Evolutionary conservation across 83 land plant species (phyloP), one percentile per base, ranked within the genome.

Genomic region (Picea mariana): DNA sequence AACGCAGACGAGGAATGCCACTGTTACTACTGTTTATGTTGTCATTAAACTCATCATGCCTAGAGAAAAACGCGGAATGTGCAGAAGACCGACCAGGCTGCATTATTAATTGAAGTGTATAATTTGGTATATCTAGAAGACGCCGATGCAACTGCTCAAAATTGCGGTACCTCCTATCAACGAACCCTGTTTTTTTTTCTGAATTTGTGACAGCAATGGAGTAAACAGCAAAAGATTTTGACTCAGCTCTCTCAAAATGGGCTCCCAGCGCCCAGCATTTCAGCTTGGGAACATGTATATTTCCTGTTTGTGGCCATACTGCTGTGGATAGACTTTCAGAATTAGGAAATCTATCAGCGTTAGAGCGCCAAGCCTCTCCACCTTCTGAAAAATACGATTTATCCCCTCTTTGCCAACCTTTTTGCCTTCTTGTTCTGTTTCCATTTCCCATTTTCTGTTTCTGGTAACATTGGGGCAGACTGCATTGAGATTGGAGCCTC

Each of bases 211-310:
- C 99, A 72, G 89, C 89, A 82, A 98, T 93, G 77, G 97, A 94
- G 81, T 98, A 98, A 76, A 96, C 97, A 65, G 94, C 99, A 88
- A 98, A 94, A 64, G 99, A 84, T 80, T 93, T 94, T 75, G 97
- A 94, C 5, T 95, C 94, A 81, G 80, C 83, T 82, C 93, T 96
- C 84, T 98, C 99, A 85, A 94, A 96, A 87, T 96, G 96, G n/a
- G 96, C 99, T 84, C 99, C 97, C 58, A 94, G 78, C 67, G 96
- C 99, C 91, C 94, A 77, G 79, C 98, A 93, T 79, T 80, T 88
- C 31, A 95, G 87, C 85, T 93, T 95, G 62, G 90, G 89, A 75
- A 77, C 47, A 71, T 86, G 83, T 62, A 2, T 77, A 2, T 80
- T 81, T 8, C 86, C 87, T 47, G 85, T 92, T 55, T 60, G 61